Base-by-base conservation (phyloP, 306 rosid species). In the Vicia faba region DNA sequence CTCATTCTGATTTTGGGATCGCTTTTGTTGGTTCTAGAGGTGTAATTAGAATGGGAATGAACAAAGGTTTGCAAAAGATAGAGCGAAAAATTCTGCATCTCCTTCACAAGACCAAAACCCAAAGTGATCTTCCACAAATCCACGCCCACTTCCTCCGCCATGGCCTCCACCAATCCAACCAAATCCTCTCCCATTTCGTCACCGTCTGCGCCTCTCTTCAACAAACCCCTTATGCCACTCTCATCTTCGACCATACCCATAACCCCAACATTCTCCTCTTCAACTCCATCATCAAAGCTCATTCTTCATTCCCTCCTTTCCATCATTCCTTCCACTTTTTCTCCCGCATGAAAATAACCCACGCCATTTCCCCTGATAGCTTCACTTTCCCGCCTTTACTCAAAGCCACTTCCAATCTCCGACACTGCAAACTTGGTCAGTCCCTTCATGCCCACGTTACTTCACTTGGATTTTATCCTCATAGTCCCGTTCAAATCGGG, bases 141-240 rank as follows among this genome's bases (percentile, higher is more conserved):
- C 96, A 92, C 49, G 96, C 76, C 15, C 84, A 86, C 39, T 78
- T 87, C 79, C 84, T 92, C 74, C 92, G 95, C 72, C 96, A 86
- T 31, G 81, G 75, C 43, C 96, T 92, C 12, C 82, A 83, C 64
- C 88, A 83, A 8, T 84, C 92, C 70, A 89, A 87, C 76, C 91
- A 84, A 70, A 76, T 89, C 66, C 83, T 87, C 45, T 61, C 98
- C 36, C 96, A 87, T 69, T 92, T 92, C 53, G 81, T 92, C 82
- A 79, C 93, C 59, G 66, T 86, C 19, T 89, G 91, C 66, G 74
- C 80, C 14, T 25, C 87, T 0, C 78, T 84, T n/a, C 41, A 62
- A 70, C 44, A 69, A 48, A 68, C 80, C 70, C 19, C 66, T 59
- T 85, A 92, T 55, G 95, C 96, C 9, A 29, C 71, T 64, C 81